A percentile compares a stretch with the other conserved stretches of the same genome.
phyloP scores from a whole-genome alignment of 2,329 filamentous ascomycete species.

The Didymella segeticola region DNA sequence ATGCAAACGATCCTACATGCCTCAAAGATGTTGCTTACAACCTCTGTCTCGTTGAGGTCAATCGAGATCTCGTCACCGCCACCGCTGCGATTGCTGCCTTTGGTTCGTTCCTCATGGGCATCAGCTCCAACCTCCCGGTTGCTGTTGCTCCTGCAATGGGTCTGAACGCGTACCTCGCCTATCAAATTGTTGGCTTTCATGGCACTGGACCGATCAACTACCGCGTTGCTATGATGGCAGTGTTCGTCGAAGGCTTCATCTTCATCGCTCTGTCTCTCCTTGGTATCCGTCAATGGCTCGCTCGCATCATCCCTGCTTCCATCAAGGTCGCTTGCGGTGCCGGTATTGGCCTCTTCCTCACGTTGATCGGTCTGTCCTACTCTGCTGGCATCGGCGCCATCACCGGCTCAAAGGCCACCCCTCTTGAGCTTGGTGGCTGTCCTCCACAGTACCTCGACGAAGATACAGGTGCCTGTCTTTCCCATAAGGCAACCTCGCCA shows the following conservation, averaged over 20 bases:
- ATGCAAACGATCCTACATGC: slow-evolving; percentile 59
- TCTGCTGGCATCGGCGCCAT: slow-evolving; percentile 81
- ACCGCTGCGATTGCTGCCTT: slow-evolving; percentile 85
- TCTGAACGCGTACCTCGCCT: slow-evolving; percentile 88
- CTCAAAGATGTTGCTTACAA: slow-evolving; percentile 63
- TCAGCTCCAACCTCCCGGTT: slow-evolving; percentile 81
- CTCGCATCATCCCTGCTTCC: slow-evolving; percentile 69
- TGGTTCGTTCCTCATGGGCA: slow-evolving; percentile 79
- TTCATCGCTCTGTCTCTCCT: slow-evolving; percentile 79
- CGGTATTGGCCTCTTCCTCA: slow-evolving; percentile 86
- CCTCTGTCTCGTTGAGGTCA: slow-evolving; percentile 68
- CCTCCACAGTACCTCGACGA: slow-evolving; percentile 55
- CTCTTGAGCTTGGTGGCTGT: slow-evolving; percentile 79
- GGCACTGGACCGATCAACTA: slow-evolving; percentile 73
- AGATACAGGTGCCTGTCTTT: slow-evolving; percentile 63
- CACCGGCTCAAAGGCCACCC: slow-evolving; percentile 70
- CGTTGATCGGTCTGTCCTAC: slow-evolving; percentile 79
- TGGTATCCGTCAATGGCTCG: slow-evolving; percentile 74
- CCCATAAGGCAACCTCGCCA: slow-evolving; percentile 78
- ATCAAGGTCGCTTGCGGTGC: slow-evolving; percentile 93
- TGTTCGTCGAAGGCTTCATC: slow-evolving; percentile 87
- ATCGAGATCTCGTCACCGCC: slow-evolving; percentile 81
- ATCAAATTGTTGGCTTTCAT: slow-evolving; percentile 78
- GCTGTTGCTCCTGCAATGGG: slow-evolving; percentile 79
- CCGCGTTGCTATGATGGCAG: slow-evolving; percentile 78